Conservation (phyloP, 768 basidiomycete genomes). For the Kondoa subrosea region DNA sequence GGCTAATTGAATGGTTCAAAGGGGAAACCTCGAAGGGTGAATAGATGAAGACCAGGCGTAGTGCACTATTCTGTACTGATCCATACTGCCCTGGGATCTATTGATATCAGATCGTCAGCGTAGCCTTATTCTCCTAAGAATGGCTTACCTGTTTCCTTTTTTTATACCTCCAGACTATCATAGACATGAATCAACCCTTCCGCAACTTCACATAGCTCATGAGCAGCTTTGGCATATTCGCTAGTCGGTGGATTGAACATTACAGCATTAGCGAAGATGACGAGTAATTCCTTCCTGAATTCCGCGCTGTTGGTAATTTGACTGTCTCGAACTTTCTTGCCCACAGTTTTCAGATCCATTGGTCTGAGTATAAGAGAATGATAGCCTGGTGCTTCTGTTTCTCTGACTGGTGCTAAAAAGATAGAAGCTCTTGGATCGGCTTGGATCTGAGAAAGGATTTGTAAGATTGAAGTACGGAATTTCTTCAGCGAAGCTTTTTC, state of each 20-base stretch:
- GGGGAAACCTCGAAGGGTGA: too few relatives aligned
- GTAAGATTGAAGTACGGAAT: neutral
- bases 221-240: constrained; percentile 75
- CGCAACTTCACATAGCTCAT: constrained; percentile 50
- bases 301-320: constrained; percentile 62
- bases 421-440: constrained; percentile 34
- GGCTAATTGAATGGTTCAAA: too few relatives aligned
- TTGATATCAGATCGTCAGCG: too few relatives aligned
- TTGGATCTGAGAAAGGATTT: neutral
- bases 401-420: constrained; percentile 77
- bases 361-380: constrained; percentile 82
- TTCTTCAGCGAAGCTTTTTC: neutral
- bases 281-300: constrained; percentile 70
- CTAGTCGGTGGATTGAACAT: constrained; percentile 83
- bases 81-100: too few relatives aligned
- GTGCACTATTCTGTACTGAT: too few relatives aligned
- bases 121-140: too few relatives aligned
- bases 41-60: too few relatives aligned
- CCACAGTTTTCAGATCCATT: constrained; percentile 88
- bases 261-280: constrained; percentile 95
- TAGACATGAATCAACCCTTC: constrained; percentile 20
- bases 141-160: neutral
- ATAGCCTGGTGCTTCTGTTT: constrained; percentile 76
- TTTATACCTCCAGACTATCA: neutral
- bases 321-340: constrained; percentile 67